Evolutionary conservation across 768 basidiomycete genomes (phyloP), one percentile per base, ranked within the genome.

Genomic region (Peribolospora kevripleyi): DNA sequence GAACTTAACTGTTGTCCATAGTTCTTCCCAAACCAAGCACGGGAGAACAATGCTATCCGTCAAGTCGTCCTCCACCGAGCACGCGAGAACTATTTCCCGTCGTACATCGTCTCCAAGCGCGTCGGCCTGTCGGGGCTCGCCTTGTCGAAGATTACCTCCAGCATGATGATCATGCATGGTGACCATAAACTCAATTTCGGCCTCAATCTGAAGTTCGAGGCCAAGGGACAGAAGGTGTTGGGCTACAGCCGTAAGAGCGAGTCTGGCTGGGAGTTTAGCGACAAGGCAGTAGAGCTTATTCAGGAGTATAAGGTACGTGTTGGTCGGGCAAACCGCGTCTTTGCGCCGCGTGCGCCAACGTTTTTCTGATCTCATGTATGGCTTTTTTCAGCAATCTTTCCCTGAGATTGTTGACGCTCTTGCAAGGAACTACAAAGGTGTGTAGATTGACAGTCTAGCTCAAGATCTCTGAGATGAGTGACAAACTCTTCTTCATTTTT

Each of bases 151-250:
- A 84, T 98, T 61, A 84, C 86, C 0, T 90, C 91, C 8, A 91
- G 84, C 64, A 79, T 95, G 64, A 80, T 95, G 78, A 84, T 95
- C 55, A 76, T 76, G 0, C 70, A 75, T 0, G 85, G 85, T 62
- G 75, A 75, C 7, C 73, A 76, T 56, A 95, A 93, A 70, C 76
- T 74, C 54, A 97, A 98, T 65, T 69, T 97, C 40, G 93, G 93
- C 3, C 74, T 98, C 46, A 85, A 84, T 65, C 75, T 98, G 61
- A 98, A 98, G 66, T 98, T 93, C 59, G 93, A 98, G 64, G 83
- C 78, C 9, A 97, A 93, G 68, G 76, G 79, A 7, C 67, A 87
- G 62, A 98, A 97, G 68, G 93, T 98, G 1, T 73, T 93, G 48
- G 83, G 84, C 58, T 95, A 93, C 68, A 81, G 87, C 6, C 74